Evolutionary conservation across 2,329 filamentous ascomycete genomes (phyloP), one percentile per base, ranked within the genome.

Genomic region (Curvularia verruculosa): DNA sequence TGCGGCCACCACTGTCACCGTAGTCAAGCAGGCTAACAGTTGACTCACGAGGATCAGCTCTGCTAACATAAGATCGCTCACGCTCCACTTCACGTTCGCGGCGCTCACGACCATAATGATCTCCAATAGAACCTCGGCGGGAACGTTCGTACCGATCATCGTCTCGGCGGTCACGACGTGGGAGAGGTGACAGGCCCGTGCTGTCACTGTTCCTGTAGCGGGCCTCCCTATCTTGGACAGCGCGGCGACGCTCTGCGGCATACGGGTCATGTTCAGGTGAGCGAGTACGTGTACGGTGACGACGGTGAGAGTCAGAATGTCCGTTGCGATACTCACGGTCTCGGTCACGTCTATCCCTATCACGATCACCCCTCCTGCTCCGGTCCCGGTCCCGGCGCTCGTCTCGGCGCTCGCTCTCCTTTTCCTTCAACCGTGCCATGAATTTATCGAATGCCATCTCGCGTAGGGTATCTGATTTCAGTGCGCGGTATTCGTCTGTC

Each of bases 221-320:
- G 64, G 93, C 89, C 79, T 98, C 96, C 46, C 96, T 89, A 73
- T 96, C 93, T 56, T 93, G 92, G 72, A 95, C 93, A 41, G 94
- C 94, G 76, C 94, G 95, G 70, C 92, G 89, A 64, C 95, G 88
- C 74, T 99, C 95, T 58, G 93, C 95, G 78, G 98, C 95, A 77
- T 99, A 99, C 19, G 91, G 87, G 79, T 99, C 93, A 56, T 87
- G 86, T 77, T 98, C 95, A n/a, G 92, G 93, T 67, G 89, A 93
- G 69, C 92, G 91, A 73, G 91, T 96, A 67, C 86, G 85, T 67
- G 91, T 83, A 64, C 80, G 80, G 61, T 76, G 75, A 63, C 78
- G 75, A 54, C 75, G 75, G 49, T 75, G 72, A 58, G 75, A 72
- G 57, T 74, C 71, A 59, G 68, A 65, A 68, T 78, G 72, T 50